phyloP scores from a whole-genome alignment of 495 filamentous ascomycete genomes.

The Tetracladium marchalianum region DNA sequence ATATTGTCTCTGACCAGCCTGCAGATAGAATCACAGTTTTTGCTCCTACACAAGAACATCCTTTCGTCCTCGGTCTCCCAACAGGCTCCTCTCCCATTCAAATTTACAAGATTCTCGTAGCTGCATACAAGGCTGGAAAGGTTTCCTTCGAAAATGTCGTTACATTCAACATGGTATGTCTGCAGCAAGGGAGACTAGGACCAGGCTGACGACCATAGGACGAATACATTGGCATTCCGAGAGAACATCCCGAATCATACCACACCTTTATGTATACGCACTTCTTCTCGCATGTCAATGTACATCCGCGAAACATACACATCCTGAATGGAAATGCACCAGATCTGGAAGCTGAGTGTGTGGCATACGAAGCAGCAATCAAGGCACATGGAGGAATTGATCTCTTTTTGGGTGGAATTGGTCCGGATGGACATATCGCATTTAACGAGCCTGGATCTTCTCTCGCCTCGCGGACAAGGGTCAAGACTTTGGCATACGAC shows the following conservation, averaged over 20 bases:
- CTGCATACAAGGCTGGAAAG: conserved; percentile 63
- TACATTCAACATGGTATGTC: conserved; percentile 81
- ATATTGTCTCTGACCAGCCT: neutral
- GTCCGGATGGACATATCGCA: conserved; percentile 79
- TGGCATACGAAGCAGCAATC: conserved; percentile 71
- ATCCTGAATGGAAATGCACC: conserved; percentile 77
- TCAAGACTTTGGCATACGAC: conserved; percentile 81
- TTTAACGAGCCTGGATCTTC: conserved; percentile 87
- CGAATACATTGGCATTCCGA: conserved; percentile 76
- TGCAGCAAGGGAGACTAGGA: neutral
- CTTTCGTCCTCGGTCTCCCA: conserved; percentile 76
- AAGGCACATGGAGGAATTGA: conserved; percentile 68
- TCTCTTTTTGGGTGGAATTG: conserved; percentile 77
- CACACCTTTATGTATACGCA: conserved; percentile 88
- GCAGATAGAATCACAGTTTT: conserved; percentile 62
- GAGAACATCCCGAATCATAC: conserved; percentile 75
- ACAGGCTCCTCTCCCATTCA: conserved; percentile 72
- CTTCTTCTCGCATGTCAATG: conserved; percentile 82
- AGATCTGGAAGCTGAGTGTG: conserved; percentile 67
- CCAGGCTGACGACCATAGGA: conserved; percentile 41
- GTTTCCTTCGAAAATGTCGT: conserved; percentile 82
- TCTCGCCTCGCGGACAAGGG: conserved; percentile 65
- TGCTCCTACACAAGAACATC: conserved; percentile 55
- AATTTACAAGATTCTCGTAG: conserved; percentile 69
- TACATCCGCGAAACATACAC: conserved; percentile 69